Evolutionary conservation across 768 basidiomycete species (phyloP).

Genomic region (Russula ochroleuca): DNA sequence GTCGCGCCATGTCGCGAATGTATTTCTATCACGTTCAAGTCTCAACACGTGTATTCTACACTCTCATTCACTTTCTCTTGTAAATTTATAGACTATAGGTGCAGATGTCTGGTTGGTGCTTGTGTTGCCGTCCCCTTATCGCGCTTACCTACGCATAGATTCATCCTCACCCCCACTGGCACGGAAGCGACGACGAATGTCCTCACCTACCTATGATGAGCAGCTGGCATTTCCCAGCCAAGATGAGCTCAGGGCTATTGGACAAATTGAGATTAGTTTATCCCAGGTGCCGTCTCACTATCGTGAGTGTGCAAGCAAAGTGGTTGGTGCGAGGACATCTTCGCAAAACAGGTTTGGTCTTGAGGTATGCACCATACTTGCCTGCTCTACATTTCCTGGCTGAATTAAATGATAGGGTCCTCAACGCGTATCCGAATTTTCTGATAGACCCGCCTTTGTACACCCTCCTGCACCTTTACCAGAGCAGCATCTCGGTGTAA

Average conservation of each 20-base stretch:
- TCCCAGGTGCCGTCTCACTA: constrained; percentile 5
- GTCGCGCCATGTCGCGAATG: no score
- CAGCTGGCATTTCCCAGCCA: constrained; percentile 42
- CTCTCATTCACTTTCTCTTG: background rate
- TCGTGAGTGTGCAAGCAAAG: background rate
- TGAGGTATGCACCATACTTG: background rate
- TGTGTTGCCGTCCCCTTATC: background rate
- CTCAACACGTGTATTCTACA: background rate
- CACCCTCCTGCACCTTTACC: background rate
- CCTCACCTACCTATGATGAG: constrained; percentile 56
- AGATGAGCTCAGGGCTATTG: constrained; percentile 31
- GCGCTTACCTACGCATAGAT: constrained; percentile 16
- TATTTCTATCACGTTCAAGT: no score
- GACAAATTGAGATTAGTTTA: constrained; percentile 11
- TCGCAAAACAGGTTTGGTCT: constrained; percentile 2
- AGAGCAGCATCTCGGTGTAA: background rate
- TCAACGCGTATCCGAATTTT: background rate
- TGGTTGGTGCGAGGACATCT: background rate
- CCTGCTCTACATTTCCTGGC: background rate
- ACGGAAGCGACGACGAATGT: constrained; percentile 57
- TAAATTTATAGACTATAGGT: background rate
- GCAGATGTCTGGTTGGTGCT: constrained; percentile 9
- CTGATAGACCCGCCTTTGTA: background rate
- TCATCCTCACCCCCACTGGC: constrained; percentile 42
- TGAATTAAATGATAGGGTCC: background rate